Evolutionary conservation across 148 eudicot genomes (phyloP), one percentile per base, ranked within the genome.

Genomic region (Rhododendron kiyosumense): DNA sequence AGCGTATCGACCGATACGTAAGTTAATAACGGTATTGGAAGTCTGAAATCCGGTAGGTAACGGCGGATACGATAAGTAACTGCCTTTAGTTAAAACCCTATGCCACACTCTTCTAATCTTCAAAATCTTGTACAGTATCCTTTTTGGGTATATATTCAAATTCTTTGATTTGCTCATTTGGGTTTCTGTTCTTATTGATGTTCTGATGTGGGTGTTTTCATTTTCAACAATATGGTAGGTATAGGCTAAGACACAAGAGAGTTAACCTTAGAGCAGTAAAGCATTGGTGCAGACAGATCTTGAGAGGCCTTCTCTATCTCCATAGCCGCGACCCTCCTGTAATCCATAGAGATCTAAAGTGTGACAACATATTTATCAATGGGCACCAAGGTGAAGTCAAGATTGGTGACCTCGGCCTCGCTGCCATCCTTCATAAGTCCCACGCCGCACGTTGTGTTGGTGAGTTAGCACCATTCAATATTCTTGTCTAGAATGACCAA

Each of bases 321-420:
- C 92, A 91, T 49, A 91, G 92, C 86, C 89, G 79, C 36, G 87
- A 90, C 77, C 93, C 93, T 49, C 93, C 93, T 6, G 77, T 91
- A 20, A 91, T 91, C 51, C 92, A 91, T 84, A 86, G 92, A 83
- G 92, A 91, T 75, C 90, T 91, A 38, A 91, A 91, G 30, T 91
- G 92, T 85, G 92, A 91, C 57, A 91, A 91, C 49, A 91, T 91
- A 38, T 91, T 91, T 67, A 80, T 91, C 57, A 91, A 91, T 81
- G 92, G 92, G 26, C 87, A 91, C 69, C 92, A 91, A 83, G 92
- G 92, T 45, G 91, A 91, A 78, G 90, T 91, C 18, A 91, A 91
- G 85, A 91, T 91, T 52, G 92, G 92, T 22, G 93, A 91, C 78
- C 88, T 91, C 32, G 93, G 93, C 63, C 89, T 91, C 12, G 93